Evolutionary conservation across 2,329 filamentous ascomycete genomes (phyloP).

Genomic region (Amauroascus verrucosus): DNA sequence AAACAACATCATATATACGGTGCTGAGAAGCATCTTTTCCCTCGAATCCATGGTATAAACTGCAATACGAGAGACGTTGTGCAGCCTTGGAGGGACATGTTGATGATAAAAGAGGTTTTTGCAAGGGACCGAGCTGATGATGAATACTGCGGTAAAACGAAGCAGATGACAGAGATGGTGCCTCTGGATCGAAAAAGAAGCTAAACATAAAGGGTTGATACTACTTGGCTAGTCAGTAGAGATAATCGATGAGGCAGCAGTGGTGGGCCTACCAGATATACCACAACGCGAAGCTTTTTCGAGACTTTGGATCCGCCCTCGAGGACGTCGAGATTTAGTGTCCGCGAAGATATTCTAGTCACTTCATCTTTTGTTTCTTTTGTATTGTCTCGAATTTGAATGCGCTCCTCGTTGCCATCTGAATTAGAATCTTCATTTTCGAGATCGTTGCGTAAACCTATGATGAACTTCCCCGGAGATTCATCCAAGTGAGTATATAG

Average conservation of each 20-base stretch:
- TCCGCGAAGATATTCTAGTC: conserved; percentile 9
- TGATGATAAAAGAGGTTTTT: conserved; percentile 37
- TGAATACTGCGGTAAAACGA: conserved; percentile 41
- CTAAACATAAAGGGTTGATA: conserved; percentile 43
- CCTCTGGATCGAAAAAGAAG: conserved; percentile 39
- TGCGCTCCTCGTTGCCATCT: conserved; percentile 14
- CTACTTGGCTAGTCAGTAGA: conserved; percentile 4
- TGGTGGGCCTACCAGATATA: conserved; percentile 32
- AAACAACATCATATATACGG: conserved; percentile 51
- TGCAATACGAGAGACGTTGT: conserved; percentile 28
- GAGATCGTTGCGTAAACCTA: conserved; percentile 36
- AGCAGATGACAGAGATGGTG: conserved; percentile 32
- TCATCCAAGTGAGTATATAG: conserved; percentile 20
- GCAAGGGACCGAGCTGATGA: conserved; percentile 40
- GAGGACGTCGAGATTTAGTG: conserved; percentile 1
- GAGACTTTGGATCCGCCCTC: not conserved
- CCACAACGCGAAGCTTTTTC: conserved; percentile 28
- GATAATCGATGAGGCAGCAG: not conserved
- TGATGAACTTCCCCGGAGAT: conserved; percentile 31
- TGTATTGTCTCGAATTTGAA: not conserved
- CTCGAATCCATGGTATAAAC: conserved; percentile 27
- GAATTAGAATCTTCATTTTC: conserved; percentile 30
- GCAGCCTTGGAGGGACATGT: conserved; percentile 37
- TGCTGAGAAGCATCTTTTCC: conserved; percentile 23
- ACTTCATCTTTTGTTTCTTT: not conserved